Evolutionary conservation across 805 yeast genomes (phyloP).

Genomic region (Candida silvicultrix): DNA sequence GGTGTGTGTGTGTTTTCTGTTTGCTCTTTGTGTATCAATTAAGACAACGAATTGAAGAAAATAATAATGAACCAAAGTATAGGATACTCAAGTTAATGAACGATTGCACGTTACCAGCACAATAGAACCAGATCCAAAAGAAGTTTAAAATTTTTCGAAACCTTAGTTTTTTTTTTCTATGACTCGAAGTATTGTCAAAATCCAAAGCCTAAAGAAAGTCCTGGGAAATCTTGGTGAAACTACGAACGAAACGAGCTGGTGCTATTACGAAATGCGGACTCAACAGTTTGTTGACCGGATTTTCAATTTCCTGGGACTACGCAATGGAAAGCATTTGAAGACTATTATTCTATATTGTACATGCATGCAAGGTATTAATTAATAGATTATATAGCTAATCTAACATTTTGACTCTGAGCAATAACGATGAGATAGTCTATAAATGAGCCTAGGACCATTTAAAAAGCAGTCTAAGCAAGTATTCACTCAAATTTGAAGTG

Average conservation of each 20-base stretch:
- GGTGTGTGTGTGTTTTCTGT: background rate
- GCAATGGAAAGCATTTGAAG: background rate
- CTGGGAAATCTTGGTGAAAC: too few relatives aligned
- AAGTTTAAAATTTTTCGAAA: background rate
- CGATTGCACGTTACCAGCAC: slow-evolving; percentile 3
- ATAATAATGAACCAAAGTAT: background rate
- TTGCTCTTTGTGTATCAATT: background rate
- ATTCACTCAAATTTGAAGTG: too few relatives aligned
- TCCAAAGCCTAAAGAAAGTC: background rate
- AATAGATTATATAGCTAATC: background rate
- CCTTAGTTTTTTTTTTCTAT: background rate
- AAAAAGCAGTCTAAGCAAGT: background rate
- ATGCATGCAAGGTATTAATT: background rate
- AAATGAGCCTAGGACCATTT: background rate
- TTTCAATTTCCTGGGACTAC: background rate
- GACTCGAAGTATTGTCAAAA: background rate
- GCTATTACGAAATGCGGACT: too few relatives aligned
- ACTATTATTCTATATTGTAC: background rate
- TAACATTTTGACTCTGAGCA: background rate
- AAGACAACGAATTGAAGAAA: background rate
- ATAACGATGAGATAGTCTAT: background rate
- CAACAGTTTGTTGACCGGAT: background rate
- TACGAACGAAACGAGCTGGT: too few relatives aligned
- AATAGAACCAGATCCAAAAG: background rate
- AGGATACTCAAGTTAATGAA: background rate